Base-by-base conservation (phyloP, 2,329 filamentous ascomycete species). In the Diaporthe nobilis region DNA sequence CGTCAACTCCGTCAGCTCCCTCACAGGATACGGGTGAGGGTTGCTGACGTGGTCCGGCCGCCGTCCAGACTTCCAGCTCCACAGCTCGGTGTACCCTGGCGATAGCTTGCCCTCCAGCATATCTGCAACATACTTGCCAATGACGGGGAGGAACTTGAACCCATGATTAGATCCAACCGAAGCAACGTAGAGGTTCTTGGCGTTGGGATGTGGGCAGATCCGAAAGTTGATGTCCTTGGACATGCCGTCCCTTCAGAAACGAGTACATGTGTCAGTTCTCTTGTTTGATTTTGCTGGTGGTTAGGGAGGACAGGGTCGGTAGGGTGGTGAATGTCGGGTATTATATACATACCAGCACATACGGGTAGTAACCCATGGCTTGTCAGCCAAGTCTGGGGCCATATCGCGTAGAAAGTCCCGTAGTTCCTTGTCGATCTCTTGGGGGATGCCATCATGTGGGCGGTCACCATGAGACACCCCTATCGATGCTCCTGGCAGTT, bases 401-500 rank as follows among this genome's bases (percentile, higher is more conserved):
- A 89, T 85, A 65, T 88, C 85, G 25, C 81, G 82, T 13, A 92
- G 80, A 57, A 88, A 90, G 4, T 81, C 79, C 25, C 89, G 85
- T 77, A 90, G 87, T 20, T 88, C 88, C n/a, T 85, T 80, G 75
- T 91, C 85, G 3, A 88, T 88, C 78, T 92, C 90, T 3, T 28
- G 22, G 7, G 58, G 58, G 37, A 63, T 44, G 15, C 58, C 58
- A 44, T 63, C 58, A 8, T 63, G 58, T 44, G 58, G 58, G 37
- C 58, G 58, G 20, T 63, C 58, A 63, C 58, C 58, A 2, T 63
- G 58, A 6, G 58, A 63, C 4, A 63, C 58, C 2, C 58, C 58
- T 1, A 63, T 9, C 13, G 58, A 63, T 42, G 37, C 58, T 17
- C 58, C 58, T 44, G 58, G 58, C 12, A 63, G n/a, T 20, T 20